Conservation (phyloP, 768 basidiomycete species). For the Rhizopogon sp. region DNA sequence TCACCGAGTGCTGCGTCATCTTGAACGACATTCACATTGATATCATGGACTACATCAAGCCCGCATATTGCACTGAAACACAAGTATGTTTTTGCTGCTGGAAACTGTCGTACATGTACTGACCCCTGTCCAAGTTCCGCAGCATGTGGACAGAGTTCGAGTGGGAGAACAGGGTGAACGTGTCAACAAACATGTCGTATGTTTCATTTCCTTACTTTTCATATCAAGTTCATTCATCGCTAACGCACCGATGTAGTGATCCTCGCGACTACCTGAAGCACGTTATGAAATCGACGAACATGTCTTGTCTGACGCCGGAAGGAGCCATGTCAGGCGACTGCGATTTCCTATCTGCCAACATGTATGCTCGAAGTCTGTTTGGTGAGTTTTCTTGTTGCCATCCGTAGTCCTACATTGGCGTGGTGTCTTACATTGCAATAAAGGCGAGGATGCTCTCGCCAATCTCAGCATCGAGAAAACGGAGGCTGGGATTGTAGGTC, state of each 20-base stretch:
- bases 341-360: slow-evolving; percentile 93
- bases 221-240: neutral
- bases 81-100: slow-evolving; percentile 48
- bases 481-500: slow-evolving; percentile 81
- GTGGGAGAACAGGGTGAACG: slow-evolving; percentile 99
- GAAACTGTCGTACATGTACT: neutral
- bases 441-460: slow-evolving; percentile 90
- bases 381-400: slow-evolving; percentile 46
- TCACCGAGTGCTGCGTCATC: slow-evolving; percentile 88
- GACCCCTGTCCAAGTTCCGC: slow-evolving; percentile 58
- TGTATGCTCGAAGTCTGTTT: slow-evolving; percentile 93
- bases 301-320: slow-evolving; percentile 93
- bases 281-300: slow-evolving; percentile 96
- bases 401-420: neutral
- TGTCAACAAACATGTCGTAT: slow-evolving; percentile 76
- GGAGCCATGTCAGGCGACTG: slow-evolving; percentile 89
- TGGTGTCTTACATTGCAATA: neutral
- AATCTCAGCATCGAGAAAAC: slow-evolving; percentile 91
- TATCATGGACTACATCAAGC: slow-evolving; percentile 52
- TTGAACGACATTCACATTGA: slow-evolving; percentile 97
- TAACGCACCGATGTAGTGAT: slow-evolving; percentile 40
- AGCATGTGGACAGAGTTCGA: slow-evolving; percentile 99
- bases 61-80: slow-evolving; percentile 91
- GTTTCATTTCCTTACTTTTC: slow-evolving; percentile 24
- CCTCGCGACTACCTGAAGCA: slow-evolving; percentile 88